phyloP scores from a whole-genome alignment of 1,284 basidiomycete species.

The Coniferiporia sulphurascens region DNA sequence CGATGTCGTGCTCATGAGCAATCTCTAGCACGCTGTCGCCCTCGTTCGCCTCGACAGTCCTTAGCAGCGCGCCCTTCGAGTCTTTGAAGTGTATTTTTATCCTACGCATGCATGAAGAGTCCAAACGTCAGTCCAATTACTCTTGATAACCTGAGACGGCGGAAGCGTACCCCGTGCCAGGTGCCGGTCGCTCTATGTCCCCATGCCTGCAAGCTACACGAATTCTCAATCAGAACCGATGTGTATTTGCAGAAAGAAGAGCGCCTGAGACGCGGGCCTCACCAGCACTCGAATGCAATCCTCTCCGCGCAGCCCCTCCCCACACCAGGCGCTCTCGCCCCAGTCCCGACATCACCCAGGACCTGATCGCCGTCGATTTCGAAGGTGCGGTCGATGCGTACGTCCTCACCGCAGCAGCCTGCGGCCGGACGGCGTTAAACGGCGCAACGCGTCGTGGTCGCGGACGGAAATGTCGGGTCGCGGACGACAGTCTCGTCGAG shows the following conservation, averaged over 20 bases:
- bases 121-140: background rate
- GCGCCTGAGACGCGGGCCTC: background rate
- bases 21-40: slow-evolving; percentile 90
- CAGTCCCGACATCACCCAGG: background rate
- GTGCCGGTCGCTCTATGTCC: slow-evolving; percentile 48
- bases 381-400: background rate
- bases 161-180: slow-evolving; percentile 59
- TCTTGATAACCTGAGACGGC: slow-evolving; percentile 6
- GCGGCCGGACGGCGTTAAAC: background rate
- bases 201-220: slow-evolving; percentile 28
- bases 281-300: slow-evolving; percentile 12
- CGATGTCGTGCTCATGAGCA: slow-evolving; percentile 95
- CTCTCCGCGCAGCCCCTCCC: background rate
- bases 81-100: slow-evolving; percentile 90
- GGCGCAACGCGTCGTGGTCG: background rate
- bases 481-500: background rate
- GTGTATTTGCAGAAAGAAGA: background rate
- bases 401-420: background rate
- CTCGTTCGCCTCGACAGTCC: slow-evolving; percentile 89
- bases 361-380: background rate
- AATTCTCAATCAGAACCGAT: background rate
- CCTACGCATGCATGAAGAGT: slow-evolving; percentile 36
- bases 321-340: background rate
- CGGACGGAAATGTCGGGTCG: background rate
- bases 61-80: slow-evolving; percentile 77